Conservation (phyloP, 2,329 filamentous ascomycete genomes). For the Stagonosporopsis rhizophila region DNA sequence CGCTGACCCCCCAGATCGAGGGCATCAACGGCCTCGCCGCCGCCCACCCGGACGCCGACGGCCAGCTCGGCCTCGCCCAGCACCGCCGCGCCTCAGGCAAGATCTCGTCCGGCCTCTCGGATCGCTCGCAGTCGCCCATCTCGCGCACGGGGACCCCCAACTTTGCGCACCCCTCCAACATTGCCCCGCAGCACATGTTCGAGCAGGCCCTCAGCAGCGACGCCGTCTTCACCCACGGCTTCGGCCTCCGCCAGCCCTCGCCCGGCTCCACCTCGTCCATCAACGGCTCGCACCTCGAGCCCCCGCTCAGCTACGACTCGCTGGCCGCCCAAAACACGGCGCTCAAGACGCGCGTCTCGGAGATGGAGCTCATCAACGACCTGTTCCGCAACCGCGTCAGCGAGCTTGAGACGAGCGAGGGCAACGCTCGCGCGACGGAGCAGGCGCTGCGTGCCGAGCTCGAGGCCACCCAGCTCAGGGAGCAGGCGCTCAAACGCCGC, state of each 20-base stretch:
- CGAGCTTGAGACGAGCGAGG: slow-evolving; percentile 79
- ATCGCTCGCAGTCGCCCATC: slow-evolving; percentile 78
- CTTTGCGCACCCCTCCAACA: slow-evolving; percentile 69
- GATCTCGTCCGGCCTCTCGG: slow-evolving; percentile 73
- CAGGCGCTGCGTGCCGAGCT: slow-evolving; percentile 65
- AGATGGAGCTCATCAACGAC: slow-evolving; percentile 90
- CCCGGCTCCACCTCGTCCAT: slow-evolving; percentile 65
- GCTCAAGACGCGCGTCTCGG: slow-evolving; percentile 93
- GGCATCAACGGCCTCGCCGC: slow-evolving; percentile 64
- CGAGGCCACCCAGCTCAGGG: slow-evolving; percentile 78
- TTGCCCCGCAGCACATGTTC: slow-evolving; percentile 79
- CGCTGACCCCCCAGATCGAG: slow-evolving; percentile 27
- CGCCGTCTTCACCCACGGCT: slow-evolving; percentile 63
- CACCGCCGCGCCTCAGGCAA: slow-evolving; percentile 74
- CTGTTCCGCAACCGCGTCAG: slow-evolving; percentile 71
- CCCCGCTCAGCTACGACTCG: slow-evolving; percentile 79
- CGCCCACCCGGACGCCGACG: slow-evolving; percentile 63
- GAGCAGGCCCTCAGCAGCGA: slow-evolving; percentile 75
- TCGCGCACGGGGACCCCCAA: slow-evolving; percentile 81
- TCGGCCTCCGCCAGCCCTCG: slow-evolving; percentile 57
- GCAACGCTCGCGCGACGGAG: slow-evolving; percentile 65
- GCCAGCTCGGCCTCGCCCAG: slow-evolving; percentile 63
- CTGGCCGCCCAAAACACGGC: slow-evolving; percentile 81
- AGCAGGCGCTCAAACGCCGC: slow-evolving; percentile 81
- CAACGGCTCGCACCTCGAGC: slow-evolving; percentile 69